Evolutionary conservation across 176 grass and related monocot species (phyloP), one percentile per base, ranked within the genome.

Genomic region (Rhynchospora tenuis): DNA sequence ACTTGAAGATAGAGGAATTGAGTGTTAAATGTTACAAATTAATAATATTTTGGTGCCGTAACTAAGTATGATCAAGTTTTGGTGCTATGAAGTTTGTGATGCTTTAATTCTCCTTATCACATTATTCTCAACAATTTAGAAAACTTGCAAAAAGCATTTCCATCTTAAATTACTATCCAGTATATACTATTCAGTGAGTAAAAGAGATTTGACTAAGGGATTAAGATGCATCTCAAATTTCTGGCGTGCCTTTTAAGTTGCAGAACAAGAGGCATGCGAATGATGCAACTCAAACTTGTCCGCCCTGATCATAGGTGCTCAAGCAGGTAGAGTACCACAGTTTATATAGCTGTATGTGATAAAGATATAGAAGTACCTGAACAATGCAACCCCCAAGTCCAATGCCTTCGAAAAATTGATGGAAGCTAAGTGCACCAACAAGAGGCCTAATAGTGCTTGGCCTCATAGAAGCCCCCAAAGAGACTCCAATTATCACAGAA

Each of bases 401-500:
- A 64, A 98, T 85, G 23, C 95, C 95, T 95, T 98, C 95, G 73
- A 98, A 98, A 90, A 98, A 98, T 68, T 98, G 95, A 83, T 98
- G 95, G 89, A 98, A 98, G 73, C 95, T 98, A 61, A 98, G 79
- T 74, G 95, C 95, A 83, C 92, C 91, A 44, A 98, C 92, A 26
- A 98, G 91, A 63, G 95, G 91, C 84, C 89, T 90, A 28, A 98
- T 98, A 56, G 90, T 98, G 74, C 86, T 86, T 29, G 92, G 70
- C 33, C 84, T 93, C 43, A 89, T 82, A 42, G 92, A 92, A 85
- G 95, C 86, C 73, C 95, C 95, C 83, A 98, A 76, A 45, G 95
- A 98, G 17, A 98, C 85, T 10, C 95, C 95, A 85, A 98, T 98
- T 54, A 98, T 95, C 86, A 98, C 86, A 38, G 95, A 98, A 60